Evolutionary conservation across 805 yeast genomes (phyloP).

Genomic region (Kluyveromyces dobzhanskii): DNA sequence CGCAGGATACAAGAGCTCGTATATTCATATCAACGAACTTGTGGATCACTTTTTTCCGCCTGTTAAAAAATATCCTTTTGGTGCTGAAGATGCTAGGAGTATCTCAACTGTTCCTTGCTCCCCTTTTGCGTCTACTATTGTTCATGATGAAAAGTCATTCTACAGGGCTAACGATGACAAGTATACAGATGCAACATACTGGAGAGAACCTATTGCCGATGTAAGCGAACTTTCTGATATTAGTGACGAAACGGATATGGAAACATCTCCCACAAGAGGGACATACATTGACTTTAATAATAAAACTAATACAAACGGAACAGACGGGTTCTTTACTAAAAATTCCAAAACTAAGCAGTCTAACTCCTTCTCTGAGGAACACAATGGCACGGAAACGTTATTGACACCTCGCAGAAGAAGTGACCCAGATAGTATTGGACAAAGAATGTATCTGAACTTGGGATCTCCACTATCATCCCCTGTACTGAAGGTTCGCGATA

Average conservation of each 20-base stretch:
- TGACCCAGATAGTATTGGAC: constrained; percentile 18
- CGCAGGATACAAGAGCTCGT: constrained; percentile 85
- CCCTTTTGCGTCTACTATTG: constrained; percentile 14
- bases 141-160: constrained; percentile 36
- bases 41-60: constrained; percentile 98
- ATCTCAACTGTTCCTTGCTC: constrained; percentile 28
- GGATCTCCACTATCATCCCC: constrained; percentile 31
- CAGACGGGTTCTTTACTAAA: too few species aligned
- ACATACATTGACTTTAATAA: neutral
- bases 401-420: constrained; percentile 4
- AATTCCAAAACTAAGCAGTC: too few species aligned
- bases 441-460: constrained; percentile 26
- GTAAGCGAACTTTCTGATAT: constrained; percentile 51
- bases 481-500: constrained; percentile 7
- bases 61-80: constrained; percentile 28
- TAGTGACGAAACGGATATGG: constrained; percentile 28
- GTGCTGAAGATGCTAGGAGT: constrained; percentile 27
- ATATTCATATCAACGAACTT: constrained; percentile 81
- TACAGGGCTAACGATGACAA: constrained; percentile 28
- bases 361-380: neutral
- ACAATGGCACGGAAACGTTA: constrained; percentile 5
- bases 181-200: constrained; percentile 80
- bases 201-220: constrained; percentile 77
- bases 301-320: neutral
- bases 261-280: neutral